These are phyloP conservation scores for Abrus pulchellus DNA, from an alignment of 306 rosid species.

Conservation along the genomic window DNA sequence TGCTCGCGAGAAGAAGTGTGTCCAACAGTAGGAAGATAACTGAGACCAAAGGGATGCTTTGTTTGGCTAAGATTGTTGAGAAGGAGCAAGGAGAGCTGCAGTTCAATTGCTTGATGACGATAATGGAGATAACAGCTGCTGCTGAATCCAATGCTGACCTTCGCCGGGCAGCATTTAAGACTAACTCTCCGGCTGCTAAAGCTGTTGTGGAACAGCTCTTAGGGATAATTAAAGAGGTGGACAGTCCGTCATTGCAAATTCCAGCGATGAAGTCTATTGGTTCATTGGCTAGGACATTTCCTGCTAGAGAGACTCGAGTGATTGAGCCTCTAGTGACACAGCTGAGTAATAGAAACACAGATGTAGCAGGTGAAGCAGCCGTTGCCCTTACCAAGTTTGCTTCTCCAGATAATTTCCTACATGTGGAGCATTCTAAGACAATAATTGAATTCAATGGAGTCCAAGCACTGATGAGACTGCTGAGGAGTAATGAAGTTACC, in stretches of 20 bases:
- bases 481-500: slow-evolving; percentile 63
- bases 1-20: slow-evolving; percentile 77
- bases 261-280: slow-evolving; percentile 78
- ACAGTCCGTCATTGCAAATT: slow-evolving; percentile 62
- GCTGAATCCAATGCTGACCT: slow-evolving; percentile 80
- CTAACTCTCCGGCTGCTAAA: slow-evolving; percentile 77
- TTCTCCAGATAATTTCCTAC: slow-evolving; percentile 68
- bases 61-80: slow-evolving; percentile 83
- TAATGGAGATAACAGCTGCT: slow-evolving; percentile 75
- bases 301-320: slow-evolving; percentile 85
- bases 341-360: slow-evolving; percentile 56
- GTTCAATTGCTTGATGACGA: slow-evolving; percentile 75
- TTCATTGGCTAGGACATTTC: slow-evolving; percentile 84
- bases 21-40: slow-evolving; percentile 74
- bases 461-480: slow-evolving; percentile 65
- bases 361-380: slow-evolving; percentile 75
- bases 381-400: slow-evolving; percentile 76
- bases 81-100: slow-evolving; percentile 78
- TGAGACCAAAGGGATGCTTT: slow-evolving; percentile 86
- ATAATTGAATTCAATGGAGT: slow-evolving; percentile 73
- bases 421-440: slow-evolving; percentile 74
- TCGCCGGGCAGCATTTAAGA: slow-evolving; percentile 74
- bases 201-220: slow-evolving; percentile 84
- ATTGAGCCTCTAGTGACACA: slow-evolving; percentile 69
- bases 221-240: slow-evolving; percentile 66